Evolutionary conservation across 1,284 basidiomycete genomes (phyloP).

Genomic region (Apiotrichum sp.): DNA sequence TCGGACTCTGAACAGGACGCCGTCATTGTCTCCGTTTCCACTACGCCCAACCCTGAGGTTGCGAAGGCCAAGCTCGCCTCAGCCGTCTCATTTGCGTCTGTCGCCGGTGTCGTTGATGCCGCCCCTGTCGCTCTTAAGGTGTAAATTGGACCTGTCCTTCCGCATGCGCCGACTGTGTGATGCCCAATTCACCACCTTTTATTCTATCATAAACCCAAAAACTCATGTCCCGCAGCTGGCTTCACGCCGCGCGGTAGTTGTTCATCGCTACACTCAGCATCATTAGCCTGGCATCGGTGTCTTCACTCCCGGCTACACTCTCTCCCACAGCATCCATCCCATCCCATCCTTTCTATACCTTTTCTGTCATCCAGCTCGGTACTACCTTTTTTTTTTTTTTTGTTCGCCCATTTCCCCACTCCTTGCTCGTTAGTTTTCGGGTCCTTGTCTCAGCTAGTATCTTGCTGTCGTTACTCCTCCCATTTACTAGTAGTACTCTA

Average conservation of each 20-base stretch:
- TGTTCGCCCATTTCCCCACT: neutral
- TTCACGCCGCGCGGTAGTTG: neutral
- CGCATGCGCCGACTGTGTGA: no score
- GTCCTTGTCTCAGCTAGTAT: conserved; percentile 3
- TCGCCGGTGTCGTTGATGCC: conserved; percentile 22
- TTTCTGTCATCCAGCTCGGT: neutral
- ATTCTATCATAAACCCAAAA: neutral
- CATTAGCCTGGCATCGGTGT: no score
- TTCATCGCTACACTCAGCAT: conserved; percentile 1
- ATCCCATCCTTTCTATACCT: conserved; percentile 7
- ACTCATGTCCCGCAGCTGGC: neutral
- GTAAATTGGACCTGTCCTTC: conserved; percentile 11
- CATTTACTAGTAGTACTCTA: conserved; percentile 2
- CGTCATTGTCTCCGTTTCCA: conserved; percentile 43
- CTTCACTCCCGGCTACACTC: neutral
- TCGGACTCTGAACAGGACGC: conserved; percentile 44
- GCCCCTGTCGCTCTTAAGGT: conserved; percentile 39
- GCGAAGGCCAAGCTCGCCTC: conserved; percentile 17
- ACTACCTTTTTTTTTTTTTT: conserved; percentile 2
- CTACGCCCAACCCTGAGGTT: conserved; percentile 19
- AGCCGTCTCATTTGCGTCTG: conserved; percentile 39
- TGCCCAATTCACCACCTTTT: no score
- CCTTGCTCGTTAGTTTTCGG: conserved; percentile 2
- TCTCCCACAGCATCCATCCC: neutral
- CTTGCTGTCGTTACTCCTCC: neutral